Evolutionary conservation across 495 filamentous ascomycete species (phyloP).

Genomic region (Aspergillus wentii): DNA sequence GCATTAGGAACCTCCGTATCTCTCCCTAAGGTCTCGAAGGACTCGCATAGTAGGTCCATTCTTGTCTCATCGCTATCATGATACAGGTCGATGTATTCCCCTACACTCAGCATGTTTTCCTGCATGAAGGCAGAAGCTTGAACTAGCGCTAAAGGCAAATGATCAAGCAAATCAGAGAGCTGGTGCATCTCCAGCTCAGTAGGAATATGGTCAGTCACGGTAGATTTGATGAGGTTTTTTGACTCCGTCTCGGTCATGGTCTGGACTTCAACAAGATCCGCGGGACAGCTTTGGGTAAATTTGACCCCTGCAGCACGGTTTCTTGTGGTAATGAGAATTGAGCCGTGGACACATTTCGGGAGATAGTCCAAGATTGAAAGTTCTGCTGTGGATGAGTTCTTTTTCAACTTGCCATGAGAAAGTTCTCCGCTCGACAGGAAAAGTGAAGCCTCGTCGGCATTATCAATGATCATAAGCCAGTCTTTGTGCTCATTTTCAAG

Average conservation of each 20-base stretch:
- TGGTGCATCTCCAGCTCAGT: constrained; percentile 5
- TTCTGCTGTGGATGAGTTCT: not conserved
- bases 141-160: constrained; percentile 25
- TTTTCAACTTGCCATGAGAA: too few relatives aligned
- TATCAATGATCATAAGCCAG: constrained; percentile 52
- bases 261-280: constrained; percentile 3
- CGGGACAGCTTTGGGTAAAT: constrained; percentile 2
- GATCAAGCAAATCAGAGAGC: constrained; percentile 12
- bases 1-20: constrained; percentile 24
- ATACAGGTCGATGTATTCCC: constrained; percentile 28
- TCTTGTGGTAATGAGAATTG: constrained; percentile 23
- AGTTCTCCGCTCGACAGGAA: constrained; percentile 1
- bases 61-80: constrained; percentile 8
- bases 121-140: constrained; percentile 29
- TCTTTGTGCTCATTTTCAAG: constrained; percentile 18
- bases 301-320: constrained; percentile 13
- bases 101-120: constrained; percentile 19
- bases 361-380: constrained; percentile 17
- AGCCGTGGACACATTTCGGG: constrained; percentile 13
- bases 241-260: constrained; percentile 8
- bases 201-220: not conserved
- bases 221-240: constrained; percentile 5
- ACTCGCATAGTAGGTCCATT: constrained; percentile 15
- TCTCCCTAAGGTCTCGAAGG: constrained; percentile 13
- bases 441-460: constrained; percentile 41